Conservation (phyloP, 2,329 filamentous ascomycete genomes). For the Talaromyces sp. region DNA sequence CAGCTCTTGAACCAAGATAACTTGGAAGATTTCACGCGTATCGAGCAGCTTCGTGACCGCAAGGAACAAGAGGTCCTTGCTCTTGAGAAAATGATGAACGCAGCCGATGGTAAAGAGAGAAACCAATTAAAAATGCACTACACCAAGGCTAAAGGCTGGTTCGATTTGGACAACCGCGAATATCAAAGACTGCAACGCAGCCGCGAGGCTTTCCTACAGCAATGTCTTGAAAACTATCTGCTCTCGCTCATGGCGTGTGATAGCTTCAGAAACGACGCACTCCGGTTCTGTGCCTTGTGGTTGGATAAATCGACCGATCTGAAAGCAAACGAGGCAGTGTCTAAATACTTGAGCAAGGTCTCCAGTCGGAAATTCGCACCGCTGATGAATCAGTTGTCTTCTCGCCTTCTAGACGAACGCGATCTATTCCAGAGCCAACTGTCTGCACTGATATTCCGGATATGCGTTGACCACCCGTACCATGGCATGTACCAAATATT, state of each 20-base stretch:
- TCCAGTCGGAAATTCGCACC: constrained; percentile 88
- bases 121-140: constrained; percentile 57
- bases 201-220: constrained; percentile 75
- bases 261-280: constrained; percentile 78
- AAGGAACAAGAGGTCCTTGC: constrained; percentile 77
- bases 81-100: constrained; percentile 57
- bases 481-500: constrained; percentile 98
- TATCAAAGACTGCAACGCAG: constrained; percentile 71
- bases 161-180: constrained; percentile 84
- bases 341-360: constrained; percentile 64
- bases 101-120: constrained; percentile 47
- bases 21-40: constrained; percentile 74
- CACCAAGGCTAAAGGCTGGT: constrained; percentile 76
- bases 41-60: constrained; percentile 71
- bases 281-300: constrained; percentile 93
- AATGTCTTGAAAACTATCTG: constrained; percentile 90
- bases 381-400: constrained; percentile 93
- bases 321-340: constrained; percentile 72
- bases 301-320: constrained; percentile 75
- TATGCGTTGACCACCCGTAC: constrained; percentile 89
- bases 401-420: constrained; percentile 70
- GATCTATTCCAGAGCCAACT: constrained; percentile 72
- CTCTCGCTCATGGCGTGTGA: constrained; percentile 80
- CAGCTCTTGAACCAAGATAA: constrained; percentile 84
- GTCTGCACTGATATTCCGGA: constrained; percentile 67